Percentiles rank a stretch among this genome's conserved stretches.
Evolutionary conservation across 2,329 filamentous ascomycete species (phyloP).

Genomic region (Nemania diffusa): DNA sequence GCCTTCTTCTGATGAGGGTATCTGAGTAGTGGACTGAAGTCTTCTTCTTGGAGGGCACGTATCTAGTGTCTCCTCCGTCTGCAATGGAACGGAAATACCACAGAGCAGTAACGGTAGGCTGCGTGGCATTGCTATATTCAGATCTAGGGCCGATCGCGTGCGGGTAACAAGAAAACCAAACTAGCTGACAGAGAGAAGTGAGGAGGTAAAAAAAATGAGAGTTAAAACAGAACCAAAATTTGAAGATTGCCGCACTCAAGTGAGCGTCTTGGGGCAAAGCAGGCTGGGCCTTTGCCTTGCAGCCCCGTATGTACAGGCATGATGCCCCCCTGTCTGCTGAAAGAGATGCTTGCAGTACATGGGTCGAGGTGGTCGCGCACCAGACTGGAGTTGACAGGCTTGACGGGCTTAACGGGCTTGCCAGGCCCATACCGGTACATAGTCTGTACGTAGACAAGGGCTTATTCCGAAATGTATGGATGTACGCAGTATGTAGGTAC

Average conservation of each 20-base stretch:
- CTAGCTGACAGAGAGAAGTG: slow-evolving; percentile 31
- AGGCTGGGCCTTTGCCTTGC: slow-evolving; percentile 40
- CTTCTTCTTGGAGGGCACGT: slow-evolving; percentile 46
- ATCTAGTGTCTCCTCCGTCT: slow-evolving; percentile 47
- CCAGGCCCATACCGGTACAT: no score
- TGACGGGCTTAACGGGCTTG: slow-evolving; percentile 17
- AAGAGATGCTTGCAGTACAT: slow-evolving; percentile 29
- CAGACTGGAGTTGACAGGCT: slow-evolving; percentile 24
- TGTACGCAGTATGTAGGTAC: neutral
- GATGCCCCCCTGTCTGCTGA: slow-evolving; percentile 39
- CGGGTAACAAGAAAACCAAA: slow-evolving; percentile 43
- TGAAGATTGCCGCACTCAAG: slow-evolving; percentile 38
- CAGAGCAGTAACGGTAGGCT: slow-evolving; percentile 49
- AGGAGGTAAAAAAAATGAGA: slow-evolving; percentile 35
- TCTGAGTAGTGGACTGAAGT: slow-evolving; percentile 38
- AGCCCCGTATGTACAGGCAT: slow-evolving; percentile 31
- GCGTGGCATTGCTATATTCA: slow-evolving; percentile 57
- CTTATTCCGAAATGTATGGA: slow-evolving; percentile 1
- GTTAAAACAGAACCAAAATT: slow-evolving; percentile 28
- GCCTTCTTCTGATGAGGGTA: slow-evolving; percentile 50
- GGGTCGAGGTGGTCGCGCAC: slow-evolving; percentile 31
- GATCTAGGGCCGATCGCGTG: slow-evolving; percentile 48
- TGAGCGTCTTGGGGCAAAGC: slow-evolving; percentile 42
- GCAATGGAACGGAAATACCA: slow-evolving; percentile 53
- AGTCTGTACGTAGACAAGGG: neutral